Conservation (phyloP, 2,329 filamentous ascomycete genomes). For the Paecilomyces dactylethromorphus region DNA sequence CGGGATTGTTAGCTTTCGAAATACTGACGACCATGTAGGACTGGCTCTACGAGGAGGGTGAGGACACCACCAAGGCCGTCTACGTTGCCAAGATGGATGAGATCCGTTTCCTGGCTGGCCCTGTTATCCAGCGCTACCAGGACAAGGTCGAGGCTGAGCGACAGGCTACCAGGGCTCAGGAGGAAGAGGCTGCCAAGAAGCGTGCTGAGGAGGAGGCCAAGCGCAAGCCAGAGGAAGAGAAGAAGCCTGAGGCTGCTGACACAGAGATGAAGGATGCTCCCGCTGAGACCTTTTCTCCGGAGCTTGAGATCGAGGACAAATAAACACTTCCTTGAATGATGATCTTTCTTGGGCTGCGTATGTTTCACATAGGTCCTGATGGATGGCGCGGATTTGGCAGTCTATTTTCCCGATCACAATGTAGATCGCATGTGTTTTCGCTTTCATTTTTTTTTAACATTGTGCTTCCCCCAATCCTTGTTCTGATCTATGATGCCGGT, state of each 20-base stretch:
- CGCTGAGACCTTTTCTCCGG: constrained; percentile 28
- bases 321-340: background rate
- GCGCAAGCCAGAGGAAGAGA: constrained; percentile 65
- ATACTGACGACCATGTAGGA: constrained; percentile 54
- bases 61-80: constrained; percentile 86
- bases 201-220: constrained; percentile 65
- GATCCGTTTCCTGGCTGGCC: constrained; percentile 81
- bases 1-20: background rate
- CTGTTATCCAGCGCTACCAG: constrained; percentile 88
- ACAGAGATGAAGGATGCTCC: constrained; percentile 58
- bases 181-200: constrained; percentile 58
- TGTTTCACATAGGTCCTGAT: background rate
- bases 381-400: background rate
- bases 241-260: constrained; percentile 38
- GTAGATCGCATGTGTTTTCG: constrained; percentile 2
- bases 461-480: background rate
- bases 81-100: constrained; percentile 96
- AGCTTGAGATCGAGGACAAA: constrained; percentile 29
- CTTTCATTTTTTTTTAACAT: background rate
- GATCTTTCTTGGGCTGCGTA: constrained; percentile 1
- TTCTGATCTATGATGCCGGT: background rate
- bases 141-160: constrained; percentile 89
- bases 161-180: constrained; percentile 61
- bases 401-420: constrained; percentile 1
- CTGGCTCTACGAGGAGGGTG: constrained; percentile 96